Evolutionary conservation across 2,329 filamentous ascomycete genomes (phyloP).

Genomic region (Fusarium sp.): DNA sequence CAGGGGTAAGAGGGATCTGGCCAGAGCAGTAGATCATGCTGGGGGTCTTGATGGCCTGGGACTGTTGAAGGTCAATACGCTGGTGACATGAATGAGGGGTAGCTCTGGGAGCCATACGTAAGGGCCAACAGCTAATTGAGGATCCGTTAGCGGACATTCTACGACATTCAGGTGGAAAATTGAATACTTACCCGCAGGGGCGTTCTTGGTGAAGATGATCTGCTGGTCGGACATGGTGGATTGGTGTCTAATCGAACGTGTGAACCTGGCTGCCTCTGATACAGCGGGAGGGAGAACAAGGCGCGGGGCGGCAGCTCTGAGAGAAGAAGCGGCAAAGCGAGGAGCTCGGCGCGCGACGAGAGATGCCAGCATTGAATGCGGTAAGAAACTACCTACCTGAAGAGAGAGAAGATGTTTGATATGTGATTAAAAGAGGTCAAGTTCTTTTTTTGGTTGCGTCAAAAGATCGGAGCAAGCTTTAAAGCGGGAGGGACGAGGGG

Average conservation of each 20-base stretch:
- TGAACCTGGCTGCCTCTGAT: constrained; percentile 44
- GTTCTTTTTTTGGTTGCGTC: constrained; percentile 2
- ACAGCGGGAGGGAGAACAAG: constrained; percentile 11
- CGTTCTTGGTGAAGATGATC: constrained; percentile 69
- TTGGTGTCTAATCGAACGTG: constrained; percentile 47
- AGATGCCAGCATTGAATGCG: constrained; percentile 38
- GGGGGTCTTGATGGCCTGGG: constrained; percentile 75
- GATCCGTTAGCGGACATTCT: constrained; percentile 14
- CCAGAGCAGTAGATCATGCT: constrained; percentile 75
- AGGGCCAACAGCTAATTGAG: constrained; percentile 66
- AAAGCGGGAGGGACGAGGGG: not conserved
- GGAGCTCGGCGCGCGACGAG: constrained; percentile 38
- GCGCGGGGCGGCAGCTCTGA: constrained; percentile 24
- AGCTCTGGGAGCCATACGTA: constrained; percentile 62
- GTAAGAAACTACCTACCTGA: constrained; percentile 31
- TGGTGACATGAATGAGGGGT: constrained; percentile 17
- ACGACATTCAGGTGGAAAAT: not conserved
- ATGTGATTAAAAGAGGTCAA: constrained; percentile 4
- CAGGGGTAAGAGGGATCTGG: constrained; percentile 76
- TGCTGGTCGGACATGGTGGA: constrained; percentile 61
- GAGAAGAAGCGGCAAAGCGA: constrained; percentile 32
- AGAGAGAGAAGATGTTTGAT: not conserved
- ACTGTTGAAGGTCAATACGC: constrained; percentile 54
- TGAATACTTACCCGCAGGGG: constrained; percentile 64
- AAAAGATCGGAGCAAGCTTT: constrained; percentile 14